Conservation (phyloP, 768 basidiomycete species). For the Amanita thiersii region DNA sequence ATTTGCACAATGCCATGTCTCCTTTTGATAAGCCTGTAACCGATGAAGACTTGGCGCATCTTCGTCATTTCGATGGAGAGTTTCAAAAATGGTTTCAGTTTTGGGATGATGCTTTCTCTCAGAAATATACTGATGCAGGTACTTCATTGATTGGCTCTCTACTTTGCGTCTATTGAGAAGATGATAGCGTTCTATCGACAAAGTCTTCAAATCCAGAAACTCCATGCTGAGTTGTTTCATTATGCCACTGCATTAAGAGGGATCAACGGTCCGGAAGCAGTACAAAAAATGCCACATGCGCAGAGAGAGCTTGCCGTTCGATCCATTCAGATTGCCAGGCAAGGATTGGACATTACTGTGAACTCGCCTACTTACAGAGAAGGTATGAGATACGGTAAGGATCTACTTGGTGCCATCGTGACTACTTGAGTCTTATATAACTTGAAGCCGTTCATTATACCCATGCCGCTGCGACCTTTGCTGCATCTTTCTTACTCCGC, state of each 20-base stretch:
- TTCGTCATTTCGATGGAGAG: conserved; percentile 67
- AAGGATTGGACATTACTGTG: conserved; percentile 79
- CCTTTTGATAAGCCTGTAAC: conserved; percentile 68
- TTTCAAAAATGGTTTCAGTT: conserved; percentile 77
- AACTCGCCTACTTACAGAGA: conserved; percentile 79
- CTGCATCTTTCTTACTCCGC: conserved; percentile 83
- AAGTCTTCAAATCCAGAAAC: conserved; percentile 78
- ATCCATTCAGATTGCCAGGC: conserved; percentile 76
- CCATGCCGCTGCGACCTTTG: conserved; percentile 90
- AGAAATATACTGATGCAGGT: conserved; percentile 81
- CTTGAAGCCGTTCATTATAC: conserved; percentile 76
- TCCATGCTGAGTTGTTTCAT: conserved; percentile 82
- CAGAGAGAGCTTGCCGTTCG: conserved; percentile 76
- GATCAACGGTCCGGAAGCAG: conserved; percentile 81
- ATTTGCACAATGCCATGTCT: conserved; percentile 75
- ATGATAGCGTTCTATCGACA: conserved; percentile 75
- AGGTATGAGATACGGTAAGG: conserved; percentile 84
- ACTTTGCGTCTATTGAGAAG: conserved; percentile 1
- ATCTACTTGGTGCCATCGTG: not conserved
- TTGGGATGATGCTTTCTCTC: conserved; percentile 76
- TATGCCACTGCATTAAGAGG: conserved; percentile 78
- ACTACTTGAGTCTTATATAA: conserved; percentile 6
- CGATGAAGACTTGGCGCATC: conserved; percentile 62
- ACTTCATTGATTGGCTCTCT: conserved; percentile 13
- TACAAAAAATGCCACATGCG: conserved; percentile 69